Conservation (phyloP, 2,329 filamentous ascomycete genomes). For the Pseudogymnoascus sp. region DNA sequence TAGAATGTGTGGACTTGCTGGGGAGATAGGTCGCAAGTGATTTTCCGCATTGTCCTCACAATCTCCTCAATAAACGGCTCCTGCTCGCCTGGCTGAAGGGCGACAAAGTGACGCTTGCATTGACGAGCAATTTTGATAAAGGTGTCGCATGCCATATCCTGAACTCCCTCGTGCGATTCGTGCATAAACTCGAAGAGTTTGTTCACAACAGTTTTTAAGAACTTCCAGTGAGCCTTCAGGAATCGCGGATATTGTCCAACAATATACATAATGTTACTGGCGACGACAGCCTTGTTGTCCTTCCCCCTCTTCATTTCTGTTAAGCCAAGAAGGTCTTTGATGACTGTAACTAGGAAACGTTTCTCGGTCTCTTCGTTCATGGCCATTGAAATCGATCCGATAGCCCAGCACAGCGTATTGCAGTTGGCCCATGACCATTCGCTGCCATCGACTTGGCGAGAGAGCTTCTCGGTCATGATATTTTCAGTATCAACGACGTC, state of each 20-base stretch:
- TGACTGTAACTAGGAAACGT: constrained; percentile 94
- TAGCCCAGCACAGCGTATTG: constrained; percentile 99
- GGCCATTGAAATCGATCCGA: constrained; percentile 93
- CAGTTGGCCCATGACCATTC: constrained; percentile 99
- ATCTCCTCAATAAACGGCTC: constrained; percentile 99
- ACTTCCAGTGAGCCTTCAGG: constrained; percentile 99
- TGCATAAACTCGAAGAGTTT: constrained; percentile 99
- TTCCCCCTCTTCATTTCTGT: constrained; percentile 99
- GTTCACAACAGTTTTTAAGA: constrained; percentile 98
- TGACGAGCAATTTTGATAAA: constrained; percentile 99
- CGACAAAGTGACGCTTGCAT: constrained; percentile 94
- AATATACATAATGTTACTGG: constrained; percentile 99
- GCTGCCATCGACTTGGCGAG: constrained; percentile 84
- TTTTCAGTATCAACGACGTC: constrained; percentile 96
- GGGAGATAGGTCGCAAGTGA: constrained; percentile 88
- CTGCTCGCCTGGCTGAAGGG: constrained; percentile 83
- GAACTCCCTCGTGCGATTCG: constrained; percentile 96
- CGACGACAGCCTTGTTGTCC: constrained; percentile 98
- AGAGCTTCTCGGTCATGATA: constrained; percentile 98
- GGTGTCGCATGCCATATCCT: constrained; percentile 99
- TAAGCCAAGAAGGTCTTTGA: constrained; percentile 91
- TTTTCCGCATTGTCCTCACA: constrained; percentile 88
- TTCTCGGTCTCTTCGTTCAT: constrained; percentile 99
- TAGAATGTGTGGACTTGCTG: constrained; percentile 99
- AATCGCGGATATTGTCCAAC: constrained; percentile 98